phyloP scores from a whole-genome alignment of 768 basidiomycete genomes.

The Amanita exitialis region DNA sequence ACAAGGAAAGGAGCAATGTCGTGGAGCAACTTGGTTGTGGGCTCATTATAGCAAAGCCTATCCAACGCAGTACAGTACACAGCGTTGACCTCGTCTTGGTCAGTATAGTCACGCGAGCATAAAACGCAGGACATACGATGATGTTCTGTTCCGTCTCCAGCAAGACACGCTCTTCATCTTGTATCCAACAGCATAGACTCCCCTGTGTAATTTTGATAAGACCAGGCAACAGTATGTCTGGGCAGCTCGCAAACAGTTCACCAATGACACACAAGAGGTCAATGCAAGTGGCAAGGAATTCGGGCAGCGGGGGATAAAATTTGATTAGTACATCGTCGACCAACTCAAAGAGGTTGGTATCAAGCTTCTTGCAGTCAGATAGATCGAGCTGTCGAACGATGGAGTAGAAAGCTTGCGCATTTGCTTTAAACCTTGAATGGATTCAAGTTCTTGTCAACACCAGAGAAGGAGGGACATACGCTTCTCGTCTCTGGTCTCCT shows the following conservation, averaged over 20 bases:
- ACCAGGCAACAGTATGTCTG: constrained; percentile 18
- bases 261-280: constrained; percentile 22
- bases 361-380: constrained; percentile 7
- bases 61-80: constrained; percentile 38
- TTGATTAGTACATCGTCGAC: constrained; percentile 20
- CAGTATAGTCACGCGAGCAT: neutral
- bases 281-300: constrained; percentile 15
- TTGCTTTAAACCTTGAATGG: constrained; percentile 4
- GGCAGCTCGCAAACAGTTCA: constrained; percentile 19
- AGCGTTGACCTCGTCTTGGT: constrained; percentile 17
- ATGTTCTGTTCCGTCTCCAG: constrained; percentile 33
- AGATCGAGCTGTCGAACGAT: constrained; percentile 17
- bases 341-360: constrained; percentile 14
- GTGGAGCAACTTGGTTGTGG: constrained; percentile 29
- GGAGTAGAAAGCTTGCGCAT: constrained; percentile 13
- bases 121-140: constrained; percentile 26
- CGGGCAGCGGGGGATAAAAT: constrained; percentile 24
- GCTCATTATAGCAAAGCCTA: constrained; percentile 25
- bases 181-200: constrained; percentile 41
- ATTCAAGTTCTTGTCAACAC: neutral
- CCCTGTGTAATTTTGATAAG: constrained; percentile 26
- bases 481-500: constrained; percentile 10
- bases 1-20: constrained; percentile 34
- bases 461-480: neutral
- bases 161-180: constrained; percentile 31